Evolutionary conservation across 768 basidiomycete species (phyloP).

Genomic region (Kwoniella sp.): DNA sequence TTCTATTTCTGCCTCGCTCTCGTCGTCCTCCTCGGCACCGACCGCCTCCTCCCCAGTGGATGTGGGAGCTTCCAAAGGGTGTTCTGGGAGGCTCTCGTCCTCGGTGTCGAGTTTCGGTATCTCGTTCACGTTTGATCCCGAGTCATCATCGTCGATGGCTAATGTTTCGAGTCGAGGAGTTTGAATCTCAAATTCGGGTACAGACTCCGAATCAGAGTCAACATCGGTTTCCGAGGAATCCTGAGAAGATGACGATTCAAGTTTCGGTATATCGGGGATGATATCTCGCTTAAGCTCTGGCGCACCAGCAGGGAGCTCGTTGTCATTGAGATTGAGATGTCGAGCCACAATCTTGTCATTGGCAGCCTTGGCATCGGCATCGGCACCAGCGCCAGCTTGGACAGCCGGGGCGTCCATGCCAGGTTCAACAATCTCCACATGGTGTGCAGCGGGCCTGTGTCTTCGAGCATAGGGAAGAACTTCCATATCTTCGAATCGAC

Average conservation of each 20-base stretch:
- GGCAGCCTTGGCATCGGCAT: neutral
- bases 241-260: neutral
- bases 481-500: constrained; percentile 36
- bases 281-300: neutral
- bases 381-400: neutral
- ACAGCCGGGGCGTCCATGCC: neutral
- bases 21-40: neutral
- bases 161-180: neutral
- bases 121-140: neutral
- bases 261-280: neutral
- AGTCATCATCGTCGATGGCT: neutral
- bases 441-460: neutral
- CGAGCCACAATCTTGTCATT: neutral
- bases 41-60: too few relatives aligned
- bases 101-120: neutral
- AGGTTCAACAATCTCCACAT: neutral
- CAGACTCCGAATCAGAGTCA: neutral
- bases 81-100: neutral
- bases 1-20: constrained; percentile 1
- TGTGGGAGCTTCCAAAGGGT: neutral
- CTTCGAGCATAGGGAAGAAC: constrained; percentile 28
- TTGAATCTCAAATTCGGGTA: neutral
- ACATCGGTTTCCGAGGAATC: too few relatives aligned
- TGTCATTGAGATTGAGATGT: neutral
- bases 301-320: neutral